Conservation (phyloP, 345 rosid species). For the Acer saccharum region DNA sequence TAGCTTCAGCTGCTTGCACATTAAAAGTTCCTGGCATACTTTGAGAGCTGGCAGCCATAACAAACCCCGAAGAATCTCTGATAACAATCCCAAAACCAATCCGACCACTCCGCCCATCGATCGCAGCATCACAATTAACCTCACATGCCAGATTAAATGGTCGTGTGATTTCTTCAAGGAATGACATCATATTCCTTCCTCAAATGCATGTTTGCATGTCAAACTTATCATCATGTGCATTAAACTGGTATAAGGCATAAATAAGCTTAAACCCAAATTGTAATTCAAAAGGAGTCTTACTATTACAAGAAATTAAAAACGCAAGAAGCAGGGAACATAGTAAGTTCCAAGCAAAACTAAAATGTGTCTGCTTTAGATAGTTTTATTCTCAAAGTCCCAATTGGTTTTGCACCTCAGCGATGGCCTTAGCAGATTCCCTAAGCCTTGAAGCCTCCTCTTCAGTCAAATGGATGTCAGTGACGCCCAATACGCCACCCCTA, state of each 20-base stretch:
- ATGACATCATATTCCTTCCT: neutral
- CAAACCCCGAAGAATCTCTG: no score
- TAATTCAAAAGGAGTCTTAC: no score
- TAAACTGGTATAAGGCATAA: neutral
- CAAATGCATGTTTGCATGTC: neutral
- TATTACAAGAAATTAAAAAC: no score
- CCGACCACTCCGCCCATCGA: no score
- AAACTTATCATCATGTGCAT: neutral
- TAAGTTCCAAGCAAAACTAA: neutral
- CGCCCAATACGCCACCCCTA: slow-evolving; percentile 72
- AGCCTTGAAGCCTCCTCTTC: slow-evolving; percentile 64
- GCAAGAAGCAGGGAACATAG: neutral
- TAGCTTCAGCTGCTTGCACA: no score
- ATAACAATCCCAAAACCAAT: no score
- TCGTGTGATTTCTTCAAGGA: neutral
- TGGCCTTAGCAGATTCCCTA: slow-evolving; percentile 66
- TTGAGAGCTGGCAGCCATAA: no score
- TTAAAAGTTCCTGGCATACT: no score
- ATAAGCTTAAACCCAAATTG: neutral
- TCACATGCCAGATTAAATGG: neutral
- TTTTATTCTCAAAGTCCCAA: slow-evolving; percentile 47
- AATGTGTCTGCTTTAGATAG: neutral
- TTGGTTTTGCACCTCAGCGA: slow-evolving; percentile 69
- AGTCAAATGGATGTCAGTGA: slow-evolving; percentile 75
- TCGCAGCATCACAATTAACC: no score